Evolutionary conservation across 1,284 basidiomycete genomes (phyloP), one percentile per base, ranked within the genome.

Genomic region (Irpex sp.): DNA sequence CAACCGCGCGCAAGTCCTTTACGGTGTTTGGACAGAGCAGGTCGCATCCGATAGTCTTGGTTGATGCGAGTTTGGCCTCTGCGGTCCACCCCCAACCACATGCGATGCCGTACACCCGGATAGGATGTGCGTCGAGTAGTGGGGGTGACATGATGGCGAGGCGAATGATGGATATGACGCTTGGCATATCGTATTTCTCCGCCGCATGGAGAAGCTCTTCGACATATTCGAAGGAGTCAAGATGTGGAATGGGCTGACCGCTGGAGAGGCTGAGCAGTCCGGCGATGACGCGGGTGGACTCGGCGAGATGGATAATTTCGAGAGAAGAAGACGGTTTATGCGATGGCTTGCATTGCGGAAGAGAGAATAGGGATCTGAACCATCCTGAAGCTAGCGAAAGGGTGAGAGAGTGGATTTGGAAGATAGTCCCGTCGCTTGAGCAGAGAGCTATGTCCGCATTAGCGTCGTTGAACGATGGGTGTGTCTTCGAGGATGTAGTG

Each of bases 121-220:
- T 57, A 1, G 71, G 74, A 0, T 84, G 80, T 36, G 81, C 73
- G 43, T 77, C 73, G 13, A 79, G 70, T 58, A 85, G 74, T 0
- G 76, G 70, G 0, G 80, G 80, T 0, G 78, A 79, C 67, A 82
- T 76, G 57, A 84, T 72, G 4, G 81, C 76, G 50, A 81, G 76
- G 15, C 83, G 83, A 54, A 86, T 67, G 63, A 85, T 78, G 13
- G 83, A 83, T 56, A 77, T 71, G 4, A 83, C 81, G 0, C 83
- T 82, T 0, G 83, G 78, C 81, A 86, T 86, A 51, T 88, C 87
- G 69, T 86, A 88, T 67, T 87, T 87, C 65, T 88, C 86, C 0
- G 85, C 81, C 0, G 83, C 84, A 61, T 77, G 81, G 4, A 87
- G 72, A 9, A 87, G 68, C 1, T 76, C 70, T 51, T 86, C 84